Conservation (phyloP, 2,329 filamentous ascomycete genomes). For the Talaromyces sp. region DNA sequence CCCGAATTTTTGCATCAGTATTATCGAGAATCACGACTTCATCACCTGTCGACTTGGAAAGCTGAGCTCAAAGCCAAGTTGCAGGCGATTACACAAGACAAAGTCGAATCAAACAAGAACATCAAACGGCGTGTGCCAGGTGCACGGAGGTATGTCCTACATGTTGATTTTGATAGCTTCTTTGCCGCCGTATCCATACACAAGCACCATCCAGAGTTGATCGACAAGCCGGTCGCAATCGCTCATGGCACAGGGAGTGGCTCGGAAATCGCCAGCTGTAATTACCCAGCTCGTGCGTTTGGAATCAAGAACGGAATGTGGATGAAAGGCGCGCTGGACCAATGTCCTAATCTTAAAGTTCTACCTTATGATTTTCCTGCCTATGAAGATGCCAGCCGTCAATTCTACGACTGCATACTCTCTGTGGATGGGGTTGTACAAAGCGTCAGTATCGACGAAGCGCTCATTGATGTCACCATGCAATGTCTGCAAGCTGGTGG, state of each 20-base stretch:
- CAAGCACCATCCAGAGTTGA: conserved; percentile 67
- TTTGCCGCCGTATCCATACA: conserved; percentile 91
- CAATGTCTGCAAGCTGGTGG: conserved; percentile 63
- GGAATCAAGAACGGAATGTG: conserved; percentile 98
- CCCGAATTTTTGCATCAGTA: conserved; percentile 92
- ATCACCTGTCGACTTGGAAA: conserved; percentile 96
- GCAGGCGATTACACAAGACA: conserved; percentile 73
- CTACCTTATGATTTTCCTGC: conserved; percentile 93
- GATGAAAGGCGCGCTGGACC: conserved; percentile 85
- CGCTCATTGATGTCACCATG: conserved; percentile 75
- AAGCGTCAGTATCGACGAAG: conserved; percentile 96
- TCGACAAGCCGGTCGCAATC: conserved; percentile 78
- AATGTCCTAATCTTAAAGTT: conserved; percentile 82
- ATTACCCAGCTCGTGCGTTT: conserved; percentile 81
- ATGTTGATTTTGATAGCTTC: conserved; percentile 98
- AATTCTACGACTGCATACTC: conserved; percentile 83
- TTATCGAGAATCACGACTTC: conserved; percentile 89
- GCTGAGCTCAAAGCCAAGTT: conserved; percentile 86
- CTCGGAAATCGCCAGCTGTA: conserved; percentile 96
- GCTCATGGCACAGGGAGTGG: conserved; percentile 81
- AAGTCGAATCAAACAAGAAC: conserved; percentile 45
- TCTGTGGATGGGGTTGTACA: conserved; percentile 78
- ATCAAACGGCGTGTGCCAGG: conserved; percentile 57
- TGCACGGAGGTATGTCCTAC: conserved; percentile 76
- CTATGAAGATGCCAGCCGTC: conserved; percentile 84